These are phyloP conservation scores for Theobroma cacao DNA, from an alignment of 345 rosid species.

Conservation along the genomic window DNA sequence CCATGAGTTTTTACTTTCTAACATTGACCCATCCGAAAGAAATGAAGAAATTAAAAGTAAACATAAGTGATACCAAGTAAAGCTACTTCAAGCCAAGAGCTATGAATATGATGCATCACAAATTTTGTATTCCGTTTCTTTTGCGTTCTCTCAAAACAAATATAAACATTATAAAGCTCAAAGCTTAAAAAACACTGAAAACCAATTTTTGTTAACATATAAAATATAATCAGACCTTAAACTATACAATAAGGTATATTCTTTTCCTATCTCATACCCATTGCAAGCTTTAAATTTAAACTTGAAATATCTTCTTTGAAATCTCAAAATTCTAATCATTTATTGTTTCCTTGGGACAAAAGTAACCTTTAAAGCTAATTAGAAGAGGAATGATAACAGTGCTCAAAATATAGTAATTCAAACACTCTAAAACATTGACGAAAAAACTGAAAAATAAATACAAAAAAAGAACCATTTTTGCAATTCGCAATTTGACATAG, in stretches of 20 bases:
- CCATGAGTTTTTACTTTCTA: neutral
- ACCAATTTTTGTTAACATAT: neutral
- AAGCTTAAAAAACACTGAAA: neutral
- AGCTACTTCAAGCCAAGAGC: neutral
- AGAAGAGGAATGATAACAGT: neutral
- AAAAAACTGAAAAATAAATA: neutral
- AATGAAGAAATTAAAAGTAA: neutral
- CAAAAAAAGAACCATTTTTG: neutral
- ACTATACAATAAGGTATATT: neutral
- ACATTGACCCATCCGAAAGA: neutral
- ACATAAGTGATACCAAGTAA: neutral
- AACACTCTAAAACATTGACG: neutral
- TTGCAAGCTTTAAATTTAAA: neutral
- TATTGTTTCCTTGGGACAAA: neutral
- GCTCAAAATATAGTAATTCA: neutral
- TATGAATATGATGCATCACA: neutral
- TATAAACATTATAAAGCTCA: neutral
- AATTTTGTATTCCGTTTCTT: neutral
- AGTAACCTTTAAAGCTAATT: neutral
- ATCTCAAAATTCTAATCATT: neutral
- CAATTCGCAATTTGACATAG: neutral
- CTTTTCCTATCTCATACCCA: neutral
- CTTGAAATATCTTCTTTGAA: neutral
- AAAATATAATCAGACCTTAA: neutral
- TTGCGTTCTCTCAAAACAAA: neutral